Conservation (phyloP, 192 early-diverging fungal genomes). For the Coemansia interrupta region DNA sequence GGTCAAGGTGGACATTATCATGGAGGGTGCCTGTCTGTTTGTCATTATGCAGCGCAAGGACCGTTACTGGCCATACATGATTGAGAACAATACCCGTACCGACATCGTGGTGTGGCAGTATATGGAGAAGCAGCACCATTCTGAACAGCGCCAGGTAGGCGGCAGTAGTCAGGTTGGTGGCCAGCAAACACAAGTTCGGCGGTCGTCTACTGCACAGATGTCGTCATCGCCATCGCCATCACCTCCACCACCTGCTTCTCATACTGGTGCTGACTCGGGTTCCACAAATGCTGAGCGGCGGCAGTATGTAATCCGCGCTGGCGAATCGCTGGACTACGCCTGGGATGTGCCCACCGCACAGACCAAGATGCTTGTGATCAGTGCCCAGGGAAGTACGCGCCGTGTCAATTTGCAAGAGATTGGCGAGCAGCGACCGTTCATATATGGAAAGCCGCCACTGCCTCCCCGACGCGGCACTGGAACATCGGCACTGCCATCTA, state of each 20-base stretch:
- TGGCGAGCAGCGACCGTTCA: slow-evolving; percentile 80
- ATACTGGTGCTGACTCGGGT: neutral
- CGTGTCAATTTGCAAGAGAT: slow-evolving; percentile 86
- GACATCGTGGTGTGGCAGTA: slow-evolving; percentile 78
- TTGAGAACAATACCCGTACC: slow-evolving; percentile 55
- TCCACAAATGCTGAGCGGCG: slow-evolving; percentile 12
- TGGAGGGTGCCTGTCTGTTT: slow-evolving; percentile 90
- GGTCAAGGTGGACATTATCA: slow-evolving; percentile 73
- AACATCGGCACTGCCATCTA: slow-evolving; percentile 3
- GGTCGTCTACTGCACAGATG: slow-evolving; percentile 3
- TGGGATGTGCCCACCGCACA: slow-evolving; percentile 84
- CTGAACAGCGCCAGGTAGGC: neutral
- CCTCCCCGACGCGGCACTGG: slow-evolving; percentile 14
- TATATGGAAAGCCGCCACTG: slow-evolving; percentile 56
- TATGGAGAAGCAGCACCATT: slow-evolving; percentile 15
- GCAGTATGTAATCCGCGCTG: slow-evolving; percentile 24
- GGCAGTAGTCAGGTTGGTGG: neutral
- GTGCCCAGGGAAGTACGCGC: slow-evolving; percentile 70
- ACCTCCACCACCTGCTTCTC: neutral
- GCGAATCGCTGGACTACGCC: slow-evolving; percentile 69
- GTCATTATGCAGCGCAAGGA: slow-evolving; percentile 74
- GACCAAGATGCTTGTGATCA: slow-evolving; percentile 71
- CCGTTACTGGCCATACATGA: slow-evolving; percentile 82
- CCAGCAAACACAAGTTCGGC: neutral
- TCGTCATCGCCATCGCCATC: slow-evolving; percentile 9